Evolutionary conservation across 345 rosid genomes (phyloP).

Genomic region (Lumnitzera littorea): DNA sequence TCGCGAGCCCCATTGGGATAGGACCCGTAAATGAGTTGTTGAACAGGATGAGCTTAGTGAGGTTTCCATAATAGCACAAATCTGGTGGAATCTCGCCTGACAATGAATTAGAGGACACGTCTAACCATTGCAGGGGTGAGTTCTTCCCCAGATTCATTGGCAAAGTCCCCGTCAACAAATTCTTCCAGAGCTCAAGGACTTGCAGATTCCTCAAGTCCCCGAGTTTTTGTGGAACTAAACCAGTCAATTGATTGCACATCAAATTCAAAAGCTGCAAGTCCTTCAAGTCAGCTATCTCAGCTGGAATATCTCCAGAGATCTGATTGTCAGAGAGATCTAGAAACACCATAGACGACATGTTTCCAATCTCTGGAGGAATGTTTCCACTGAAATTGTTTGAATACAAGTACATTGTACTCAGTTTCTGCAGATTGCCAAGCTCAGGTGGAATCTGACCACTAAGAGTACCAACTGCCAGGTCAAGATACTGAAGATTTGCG

Average conservation of each 20-base stretch:
- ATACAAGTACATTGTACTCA: slow-evolving; percentile 60
- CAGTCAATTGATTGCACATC: slow-evolving; percentile 62
- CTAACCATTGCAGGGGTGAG: slow-evolving; percentile 61
- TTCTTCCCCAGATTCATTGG: slow-evolving; percentile 49
- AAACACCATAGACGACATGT: slow-evolving; percentile 41
- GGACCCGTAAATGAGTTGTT: slow-evolving; percentile 60
- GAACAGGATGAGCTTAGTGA: slow-evolving; percentile 78
- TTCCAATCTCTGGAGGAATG: slow-evolving; percentile 59
- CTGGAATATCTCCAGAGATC: slow-evolving; percentile 61
- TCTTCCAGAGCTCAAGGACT: slow-evolving; percentile 75
- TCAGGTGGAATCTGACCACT: slow-evolving; percentile 54
- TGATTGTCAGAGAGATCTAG: slow-evolving; percentile 70
- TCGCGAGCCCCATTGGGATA: slow-evolving; percentile 45
- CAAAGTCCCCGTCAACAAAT: slow-evolving; percentile 51
- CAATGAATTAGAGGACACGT: slow-evolving; percentile 61
- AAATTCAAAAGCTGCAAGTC: slow-evolving; percentile 62
- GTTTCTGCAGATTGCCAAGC: slow-evolving; percentile 43
- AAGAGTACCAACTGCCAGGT: slow-evolving; percentile 65
- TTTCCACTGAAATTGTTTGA: slow-evolving; percentile 50
- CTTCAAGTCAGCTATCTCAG: slow-evolving; percentile 38
- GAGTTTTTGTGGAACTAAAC: slow-evolving; percentile 42
- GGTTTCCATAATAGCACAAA: slow-evolving; percentile 55
- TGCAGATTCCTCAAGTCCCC: slow-evolving; percentile 48
- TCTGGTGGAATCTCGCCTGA: slow-evolving; percentile 59
- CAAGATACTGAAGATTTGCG: slow-evolving; percentile 53